These are phyloP conservation scores for Acanthamoeba rhysodes DNA, from an alignment of 208 protist species.

Conservation along the genomic window DNA sequence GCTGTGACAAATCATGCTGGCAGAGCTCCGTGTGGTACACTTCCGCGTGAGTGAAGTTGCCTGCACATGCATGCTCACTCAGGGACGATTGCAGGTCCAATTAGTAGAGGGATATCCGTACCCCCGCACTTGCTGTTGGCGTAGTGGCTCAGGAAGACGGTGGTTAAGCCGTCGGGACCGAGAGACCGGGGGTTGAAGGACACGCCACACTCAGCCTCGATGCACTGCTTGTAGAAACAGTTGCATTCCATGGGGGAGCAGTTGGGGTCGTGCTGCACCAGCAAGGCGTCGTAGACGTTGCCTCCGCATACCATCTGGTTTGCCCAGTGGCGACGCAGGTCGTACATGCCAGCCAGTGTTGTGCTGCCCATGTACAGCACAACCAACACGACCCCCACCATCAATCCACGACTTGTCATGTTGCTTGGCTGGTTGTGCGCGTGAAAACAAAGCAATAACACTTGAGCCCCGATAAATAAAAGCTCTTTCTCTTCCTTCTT, in stretches of 20 bases:
- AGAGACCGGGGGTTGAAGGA: constrained; percentile 13
- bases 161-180: not conserved
- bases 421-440: too few species aligned
- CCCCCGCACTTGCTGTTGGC: not conserved
- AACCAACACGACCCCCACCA: not conserved
- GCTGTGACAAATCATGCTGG: not conserved
- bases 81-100: not conserved
- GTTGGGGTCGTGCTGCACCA: constrained; percentile 8
- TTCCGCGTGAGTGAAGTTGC: not conserved
- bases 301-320: not conserved
- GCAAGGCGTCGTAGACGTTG: not conserved
- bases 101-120: not conserved
- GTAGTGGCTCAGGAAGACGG: not conserved
- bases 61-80: not conserved
- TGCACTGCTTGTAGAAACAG: not conserved
- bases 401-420: too few species aligned
- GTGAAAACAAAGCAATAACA: too few species aligned
- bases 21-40: constrained; percentile 19
- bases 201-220: not conserved
- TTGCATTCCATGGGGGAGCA: not conserved
- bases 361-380: not conserved
- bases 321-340: not conserved
- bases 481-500: not conserved
- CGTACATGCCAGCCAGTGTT: not conserved
- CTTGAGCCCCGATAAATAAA: too few species aligned